These are phyloP conservation scores for Letharia columbiana DNA, from an alignment of 495 filamentous ascomycete genomes.

Conservation along the genomic window DNA sequence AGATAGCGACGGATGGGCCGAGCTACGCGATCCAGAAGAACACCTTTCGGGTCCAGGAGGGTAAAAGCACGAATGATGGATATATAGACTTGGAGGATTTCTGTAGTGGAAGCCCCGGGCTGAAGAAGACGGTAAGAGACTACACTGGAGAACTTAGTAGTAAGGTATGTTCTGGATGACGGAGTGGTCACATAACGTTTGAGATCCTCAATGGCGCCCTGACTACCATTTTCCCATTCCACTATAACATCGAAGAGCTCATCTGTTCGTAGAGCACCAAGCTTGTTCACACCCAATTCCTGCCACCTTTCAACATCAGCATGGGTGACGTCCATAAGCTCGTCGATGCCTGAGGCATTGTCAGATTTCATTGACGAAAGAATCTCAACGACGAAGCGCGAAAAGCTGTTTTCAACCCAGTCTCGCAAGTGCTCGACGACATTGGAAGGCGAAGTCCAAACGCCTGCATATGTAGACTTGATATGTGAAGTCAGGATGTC, in stretches of 20 bases:
- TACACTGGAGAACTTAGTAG: constrained; percentile 57
- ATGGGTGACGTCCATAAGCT: constrained; percentile 40
- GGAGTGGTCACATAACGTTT: constrained; percentile 52
- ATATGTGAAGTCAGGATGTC: constrained; percentile 59
- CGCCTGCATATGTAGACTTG: constrained; percentile 46
- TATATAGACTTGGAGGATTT: constrained; percentile 86
- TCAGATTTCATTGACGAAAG: constrained; percentile 39
- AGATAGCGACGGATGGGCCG: constrained; percentile 77
- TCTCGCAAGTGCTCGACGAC: constrained; percentile 50
- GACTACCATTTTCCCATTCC: constrained; percentile 63
- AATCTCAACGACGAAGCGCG: constrained; percentile 57
- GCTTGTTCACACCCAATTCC: constrained; percentile 63
- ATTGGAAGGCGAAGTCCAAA: constrained; percentile 50
- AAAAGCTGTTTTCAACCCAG: constrained; percentile 67
- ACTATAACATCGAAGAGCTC: constrained; percentile 86
- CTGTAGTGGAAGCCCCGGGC: constrained; percentile 77
- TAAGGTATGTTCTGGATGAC: constrained; percentile 52
- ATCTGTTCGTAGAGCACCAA: constrained; percentile 69
- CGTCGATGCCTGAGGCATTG: constrained; percentile 20
- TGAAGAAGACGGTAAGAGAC: constrained; percentile 71
- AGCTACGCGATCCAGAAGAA: constrained; percentile 79
- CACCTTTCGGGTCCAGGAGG: constrained; percentile 82
- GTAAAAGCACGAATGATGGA: constrained; percentile 85
- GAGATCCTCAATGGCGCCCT: constrained; percentile 76
- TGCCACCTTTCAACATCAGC: constrained; percentile 69